Evolutionary conservation across 495 filamentous ascomycete genomes (phyloP).

Genomic region (Tuber melanosporum): DNA sequence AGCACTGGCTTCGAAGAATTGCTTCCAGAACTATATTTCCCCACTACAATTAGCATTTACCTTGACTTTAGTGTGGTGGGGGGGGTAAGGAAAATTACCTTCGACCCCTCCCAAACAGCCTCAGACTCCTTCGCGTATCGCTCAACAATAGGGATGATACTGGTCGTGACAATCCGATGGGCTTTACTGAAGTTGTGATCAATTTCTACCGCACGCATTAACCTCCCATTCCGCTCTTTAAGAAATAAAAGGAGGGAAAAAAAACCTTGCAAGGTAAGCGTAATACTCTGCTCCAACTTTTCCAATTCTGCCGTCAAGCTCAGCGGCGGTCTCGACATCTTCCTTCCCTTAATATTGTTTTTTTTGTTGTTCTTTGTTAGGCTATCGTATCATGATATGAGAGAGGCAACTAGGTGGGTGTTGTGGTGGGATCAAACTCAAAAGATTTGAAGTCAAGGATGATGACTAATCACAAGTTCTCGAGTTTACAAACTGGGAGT

Average conservation of each 20-base stretch:
- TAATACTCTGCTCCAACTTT: conserved; percentile 93
- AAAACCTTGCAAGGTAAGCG: conserved; percentile 84
- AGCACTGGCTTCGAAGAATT: conserved; percentile 97
- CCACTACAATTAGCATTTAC: conserved; percentile 20
- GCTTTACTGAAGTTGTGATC: conserved; percentile 96
- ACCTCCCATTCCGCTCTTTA: background rate
- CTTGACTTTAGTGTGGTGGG: background rate
- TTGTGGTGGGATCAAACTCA: background rate
- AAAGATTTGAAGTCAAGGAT: background rate
- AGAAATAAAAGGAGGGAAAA: background rate
- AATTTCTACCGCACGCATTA: conserved; percentile 59
- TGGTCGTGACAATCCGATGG: conserved; percentile 90
- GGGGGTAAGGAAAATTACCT: conserved; percentile 49
- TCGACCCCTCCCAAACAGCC: conserved; percentile 93
- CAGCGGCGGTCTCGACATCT: conserved; percentile 47
- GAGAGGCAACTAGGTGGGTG: background rate
- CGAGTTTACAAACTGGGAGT: background rate
- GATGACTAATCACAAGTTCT: background rate
- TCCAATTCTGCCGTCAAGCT: conserved; percentile 91
- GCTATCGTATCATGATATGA: background rate
- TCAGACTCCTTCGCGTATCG: conserved; percentile 91
- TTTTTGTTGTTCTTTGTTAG: background rate
- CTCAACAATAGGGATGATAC: conserved; percentile 89
- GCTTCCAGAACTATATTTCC: conserved; percentile 86
- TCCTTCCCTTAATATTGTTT: background rate